Evolutionary conservation across 2,329 filamentous ascomycete species (phyloP).

Genomic region (Sphaerulina vaccinii): DNA sequence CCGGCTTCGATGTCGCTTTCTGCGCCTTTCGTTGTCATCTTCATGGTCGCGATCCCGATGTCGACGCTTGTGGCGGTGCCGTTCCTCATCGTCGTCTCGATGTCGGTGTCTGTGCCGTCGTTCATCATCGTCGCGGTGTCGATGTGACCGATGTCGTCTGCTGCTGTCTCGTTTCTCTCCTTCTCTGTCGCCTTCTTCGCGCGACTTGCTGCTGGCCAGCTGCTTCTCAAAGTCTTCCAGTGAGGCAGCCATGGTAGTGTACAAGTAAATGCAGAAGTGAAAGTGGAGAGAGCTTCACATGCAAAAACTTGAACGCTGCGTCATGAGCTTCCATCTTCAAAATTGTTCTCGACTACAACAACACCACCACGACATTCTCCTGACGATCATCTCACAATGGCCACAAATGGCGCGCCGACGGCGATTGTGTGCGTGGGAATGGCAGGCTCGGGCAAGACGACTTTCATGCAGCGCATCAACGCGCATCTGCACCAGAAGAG

Average conservation of each 20-base stretch:
- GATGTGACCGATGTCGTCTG: constrained; percentile 39
- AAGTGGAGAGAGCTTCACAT: no score
- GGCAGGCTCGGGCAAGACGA: constrained; percentile 99
- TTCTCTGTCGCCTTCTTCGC: constrained; percentile 47
- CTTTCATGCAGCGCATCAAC: constrained; percentile 98
- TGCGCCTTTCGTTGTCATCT: constrained; percentile 38
- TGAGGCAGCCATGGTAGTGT: constrained; percentile 47
- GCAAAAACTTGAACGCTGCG: no score
- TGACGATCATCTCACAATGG: no score
- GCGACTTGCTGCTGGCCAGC: constrained; percentile 62
- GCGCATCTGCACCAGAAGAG: constrained; percentile 70
- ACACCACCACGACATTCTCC: no score
- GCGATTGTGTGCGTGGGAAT: constrained; percentile 94
- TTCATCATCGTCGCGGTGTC: constrained; percentile 43
- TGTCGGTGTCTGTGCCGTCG: constrained; percentile 32
- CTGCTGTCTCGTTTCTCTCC: constrained; percentile 55
- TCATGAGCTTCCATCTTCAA: no score
- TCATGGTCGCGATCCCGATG: constrained; percentile 49
- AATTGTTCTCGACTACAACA: no score
- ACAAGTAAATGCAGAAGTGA: not conserved
- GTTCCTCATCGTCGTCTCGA: constrained; percentile 3
- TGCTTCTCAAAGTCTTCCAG: constrained; percentile 76
- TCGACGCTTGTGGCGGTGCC: constrained; percentile 5
- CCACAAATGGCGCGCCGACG: constrained; percentile 54
- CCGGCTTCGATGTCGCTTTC: constrained; percentile 33